Evolutionary conservation across 768 basidiomycete genomes (phyloP).

Genomic region (Tylopilus intermedius): DNA sequence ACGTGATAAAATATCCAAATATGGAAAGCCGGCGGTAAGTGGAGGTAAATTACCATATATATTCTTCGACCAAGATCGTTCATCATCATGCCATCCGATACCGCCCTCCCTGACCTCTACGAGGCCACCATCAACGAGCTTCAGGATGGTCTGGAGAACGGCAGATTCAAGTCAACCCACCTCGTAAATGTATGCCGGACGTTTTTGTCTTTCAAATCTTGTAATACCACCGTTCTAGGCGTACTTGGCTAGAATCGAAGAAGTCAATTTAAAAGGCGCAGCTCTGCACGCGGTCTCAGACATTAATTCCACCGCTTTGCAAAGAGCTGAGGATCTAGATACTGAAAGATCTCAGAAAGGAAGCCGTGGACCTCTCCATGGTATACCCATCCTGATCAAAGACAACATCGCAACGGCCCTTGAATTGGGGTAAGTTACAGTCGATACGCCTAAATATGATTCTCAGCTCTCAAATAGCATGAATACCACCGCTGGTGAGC

Average conservation of each 20-base stretch:
- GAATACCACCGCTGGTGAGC: conserved; percentile 50
- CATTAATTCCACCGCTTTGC: conserved; percentile 48
- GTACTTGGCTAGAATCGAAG: conserved; percentile 61
- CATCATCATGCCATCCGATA: not conserved
- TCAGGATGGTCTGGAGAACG: conserved; percentile 46
- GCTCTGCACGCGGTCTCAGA: conserved; percentile 56
- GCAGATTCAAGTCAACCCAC: conserved; percentile 54
- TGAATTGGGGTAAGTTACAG: conserved; percentile 21
- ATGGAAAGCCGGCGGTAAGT: too few relatives aligned
- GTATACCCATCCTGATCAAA: conserved; percentile 56
- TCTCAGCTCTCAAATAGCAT: conserved; percentile 29
- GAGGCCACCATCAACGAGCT: conserved; percentile 55
- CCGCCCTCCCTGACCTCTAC: conserved; percentile 47
- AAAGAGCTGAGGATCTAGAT: conserved; percentile 48
- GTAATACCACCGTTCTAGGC: conserved; percentile 36
- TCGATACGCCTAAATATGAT: not conserved
- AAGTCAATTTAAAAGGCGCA: conserved; percentile 62
- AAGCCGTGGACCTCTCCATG: conserved; percentile 48
- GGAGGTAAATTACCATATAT: not conserved
- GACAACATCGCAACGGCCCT: conserved; percentile 36
- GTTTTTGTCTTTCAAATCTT: too few relatives aligned
- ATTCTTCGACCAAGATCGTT: not conserved
- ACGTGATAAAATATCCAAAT: conserved; percentile 7
- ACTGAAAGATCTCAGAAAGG: conserved; percentile 44
- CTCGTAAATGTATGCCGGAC: conserved; percentile 47